Percentiles rank a stretch among this genome's conserved stretches.
Evolutionary conservation across 345 rosid species (phyloP).

Genomic region (Alliaria petiolata): DNA sequence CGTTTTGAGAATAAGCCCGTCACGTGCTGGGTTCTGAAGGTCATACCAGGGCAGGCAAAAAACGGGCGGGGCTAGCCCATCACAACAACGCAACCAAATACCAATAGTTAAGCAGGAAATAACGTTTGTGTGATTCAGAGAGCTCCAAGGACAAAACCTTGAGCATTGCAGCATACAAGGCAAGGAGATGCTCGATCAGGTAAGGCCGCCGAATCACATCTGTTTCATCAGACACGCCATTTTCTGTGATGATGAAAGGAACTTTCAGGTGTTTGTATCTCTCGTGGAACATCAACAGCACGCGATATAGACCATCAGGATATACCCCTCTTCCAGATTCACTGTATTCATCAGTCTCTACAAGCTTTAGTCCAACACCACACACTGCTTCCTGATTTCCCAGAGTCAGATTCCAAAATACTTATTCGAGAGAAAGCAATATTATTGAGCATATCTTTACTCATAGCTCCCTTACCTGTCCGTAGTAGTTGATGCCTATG

Average conservation of each 20-base stretch:
- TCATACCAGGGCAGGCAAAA: not conserved
- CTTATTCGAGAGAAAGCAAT: not conserved
- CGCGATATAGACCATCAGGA: slow-evolving; percentile 85
- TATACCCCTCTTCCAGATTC: slow-evolving; percentile 98
- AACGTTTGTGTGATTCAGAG: slow-evolving; percentile 10
- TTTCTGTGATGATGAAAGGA: slow-evolving; percentile 85
- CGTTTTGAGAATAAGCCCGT: not conserved
- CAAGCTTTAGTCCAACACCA: slow-evolving; percentile 80
- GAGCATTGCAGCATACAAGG: slow-evolving; percentile 79
- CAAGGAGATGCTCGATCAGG: slow-evolving; percentile 83
- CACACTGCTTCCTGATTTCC: slow-evolving; percentile 69
- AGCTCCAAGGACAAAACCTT: slow-evolving; percentile 42
- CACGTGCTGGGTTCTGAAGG: not conserved
- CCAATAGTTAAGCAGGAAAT: slow-evolving; percentile 4
- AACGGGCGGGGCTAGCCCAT: not conserved
- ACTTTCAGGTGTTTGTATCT: slow-evolving; percentile 72
- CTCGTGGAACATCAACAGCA: slow-evolving; percentile 74
- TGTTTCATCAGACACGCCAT: slow-evolving; percentile 84
- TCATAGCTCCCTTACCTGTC: slow-evolving; percentile 55
- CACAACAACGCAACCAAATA: slow-evolving; percentile 1
- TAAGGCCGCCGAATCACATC: slow-evolving; percentile 88
- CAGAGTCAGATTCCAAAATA: slow-evolving; percentile 13
- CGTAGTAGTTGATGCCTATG: slow-evolving; percentile 94
- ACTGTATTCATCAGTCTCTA: slow-evolving; percentile 92
- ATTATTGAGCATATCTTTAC: not conserved